Base-by-base conservation (phyloP, 805 yeast species). In the Wickerhamomyces strasburgensis region DNA sequence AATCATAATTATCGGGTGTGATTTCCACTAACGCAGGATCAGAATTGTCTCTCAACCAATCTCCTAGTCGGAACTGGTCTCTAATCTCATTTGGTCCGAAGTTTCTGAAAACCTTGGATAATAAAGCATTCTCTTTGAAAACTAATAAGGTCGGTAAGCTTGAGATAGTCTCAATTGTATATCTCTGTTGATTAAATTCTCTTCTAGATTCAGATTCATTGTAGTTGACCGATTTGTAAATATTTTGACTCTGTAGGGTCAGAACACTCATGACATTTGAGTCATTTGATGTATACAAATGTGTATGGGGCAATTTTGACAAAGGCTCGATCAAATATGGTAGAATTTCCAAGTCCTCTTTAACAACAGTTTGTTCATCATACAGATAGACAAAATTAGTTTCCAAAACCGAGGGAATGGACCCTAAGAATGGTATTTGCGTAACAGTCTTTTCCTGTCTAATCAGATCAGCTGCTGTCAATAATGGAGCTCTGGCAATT, bases 31-130 rank as follows among this genome's bases (percentile, higher is more conserved):
- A 58, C 10, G 68, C 56, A 5, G 89, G 87, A 31, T 63, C 56
- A 14, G 75, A 62, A 31, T 61, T 57, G 6, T 40, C 39, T 21
- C 57, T 52, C 19, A 84, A 58, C 64, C 82, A 84, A 13, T 68
- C 53, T 44, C 67, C 52, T 8, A 84, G 64, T 27, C 61, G 57
- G 16, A 62, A 64, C 14, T 58, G 57, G 44, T 74, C 68, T 44
- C 93, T 68, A 38, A 73, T 68, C 47, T 82, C 85, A 33, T 75
- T 75, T 6, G 86, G 73, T 0, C 80, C 78, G 58, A 74, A 77
- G 38, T 75, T 77, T 46, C 74, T 83, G 45, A 58, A 80, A 5
- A 79, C 69, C 5, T 63, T 60, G 0, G 84, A 70, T 23, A 72
- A 51, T 38, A 74, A 52, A 11, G 76, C 62, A 36, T 73, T 71